Base-by-base conservation (phyloP, 225 moss, liverwort and hornwort genomes). In the Sphagnum tenellum region DNA sequence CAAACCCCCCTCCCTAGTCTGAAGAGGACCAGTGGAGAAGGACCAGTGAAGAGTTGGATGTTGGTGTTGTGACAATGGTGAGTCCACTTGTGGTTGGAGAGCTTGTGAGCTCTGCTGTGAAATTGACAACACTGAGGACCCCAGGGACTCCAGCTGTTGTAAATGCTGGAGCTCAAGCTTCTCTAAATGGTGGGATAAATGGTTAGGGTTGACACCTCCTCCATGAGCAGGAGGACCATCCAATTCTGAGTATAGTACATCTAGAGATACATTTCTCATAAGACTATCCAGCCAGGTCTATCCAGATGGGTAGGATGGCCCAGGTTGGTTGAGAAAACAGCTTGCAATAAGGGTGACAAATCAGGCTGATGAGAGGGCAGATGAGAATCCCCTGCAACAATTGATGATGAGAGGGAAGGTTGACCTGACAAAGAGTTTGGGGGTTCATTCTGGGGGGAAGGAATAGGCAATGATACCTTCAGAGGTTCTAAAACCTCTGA, bases 141-240 rank as follows among this genome's bases (percentile, higher is more conserved):
- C 29, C 1, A 1, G 29, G 10, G 75, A 60, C 49, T 90, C 89
- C 85, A 88, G 83, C 51, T 90, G 82, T 74, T 90, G 96, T 60
- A 90, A 65, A 69, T 89, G 92, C 69, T 92, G 90, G 66, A 98
- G 81, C 67, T 93, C 95, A 53, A 90, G 81, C 63, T 92, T 87
- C 72, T 93, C 91, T 64, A 84, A 71, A 46, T 84, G 81, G 68
- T 84, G 78, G 7, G 75, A 75, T 47, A 98, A 81, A 70, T 93
- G 96, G 44, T 77, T 79, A 55, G 88, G 90, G 60, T 93, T 92
- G 66, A 92, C 86, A 70, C 79, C 74, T 45, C 83, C 83, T 63
- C 87, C 80, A 45, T 85, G 85, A 45, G 75, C 69, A 68, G 81
- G 77, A 50, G 81, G 77, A 50, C 86, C 67, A 65, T 74, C 87